These are phyloP conservation scores for Phialophora expanda DNA, from an alignment of 2,329 filamentous ascomycete genomes.

Conservation along the genomic window DNA sequence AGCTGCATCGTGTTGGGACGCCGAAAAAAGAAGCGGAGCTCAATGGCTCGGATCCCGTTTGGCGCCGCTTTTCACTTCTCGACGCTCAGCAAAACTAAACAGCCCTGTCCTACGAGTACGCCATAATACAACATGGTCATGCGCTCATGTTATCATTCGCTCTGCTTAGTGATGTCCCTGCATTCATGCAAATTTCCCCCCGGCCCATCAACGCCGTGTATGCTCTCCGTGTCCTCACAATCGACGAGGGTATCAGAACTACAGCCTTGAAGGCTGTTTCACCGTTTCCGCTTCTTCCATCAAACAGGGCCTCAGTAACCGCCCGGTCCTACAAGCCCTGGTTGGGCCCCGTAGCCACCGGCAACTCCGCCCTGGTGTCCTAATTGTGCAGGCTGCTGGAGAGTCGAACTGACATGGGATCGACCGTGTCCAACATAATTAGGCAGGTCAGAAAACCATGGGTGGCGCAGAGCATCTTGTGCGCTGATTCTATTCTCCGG, in stretches of 20 bases:
- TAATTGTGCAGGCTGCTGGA: constrained; percentile 33
- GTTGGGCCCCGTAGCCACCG: constrained; percentile 36
- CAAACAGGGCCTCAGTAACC: constrained; percentile 18
- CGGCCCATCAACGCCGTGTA: background rate
- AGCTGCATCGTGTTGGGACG: constrained; percentile 31
- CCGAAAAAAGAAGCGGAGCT: constrained; percentile 27
- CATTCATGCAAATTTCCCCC: constrained; percentile 11
- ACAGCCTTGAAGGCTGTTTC: background rate
- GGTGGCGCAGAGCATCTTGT: constrained; percentile 82
- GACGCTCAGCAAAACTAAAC: background rate
- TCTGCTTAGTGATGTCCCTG: constrained; percentile 6
- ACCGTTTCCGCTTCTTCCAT: background rate
- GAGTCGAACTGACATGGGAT: constrained; percentile 27
- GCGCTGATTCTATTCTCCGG: constrained; percentile 92
- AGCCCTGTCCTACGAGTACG: background rate
- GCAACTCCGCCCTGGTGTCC: constrained; percentile 29
- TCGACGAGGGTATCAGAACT: constrained; percentile 22
- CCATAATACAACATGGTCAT: background rate
- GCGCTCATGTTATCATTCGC: constrained; percentile 14
- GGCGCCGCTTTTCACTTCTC: background rate
- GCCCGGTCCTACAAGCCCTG: constrained; percentile 34
- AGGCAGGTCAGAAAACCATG: constrained; percentile 78
- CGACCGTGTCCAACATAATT: constrained; percentile 34
- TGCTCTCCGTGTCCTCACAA: constrained; percentile 11
- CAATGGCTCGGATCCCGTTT: constrained; percentile 7